Percentiles rank a stretch among this genome's conserved stretches.
phyloP scores from a whole-genome alignment of 2,329 filamentous ascomycete species.

The Colletotrichum sp. region DNA sequence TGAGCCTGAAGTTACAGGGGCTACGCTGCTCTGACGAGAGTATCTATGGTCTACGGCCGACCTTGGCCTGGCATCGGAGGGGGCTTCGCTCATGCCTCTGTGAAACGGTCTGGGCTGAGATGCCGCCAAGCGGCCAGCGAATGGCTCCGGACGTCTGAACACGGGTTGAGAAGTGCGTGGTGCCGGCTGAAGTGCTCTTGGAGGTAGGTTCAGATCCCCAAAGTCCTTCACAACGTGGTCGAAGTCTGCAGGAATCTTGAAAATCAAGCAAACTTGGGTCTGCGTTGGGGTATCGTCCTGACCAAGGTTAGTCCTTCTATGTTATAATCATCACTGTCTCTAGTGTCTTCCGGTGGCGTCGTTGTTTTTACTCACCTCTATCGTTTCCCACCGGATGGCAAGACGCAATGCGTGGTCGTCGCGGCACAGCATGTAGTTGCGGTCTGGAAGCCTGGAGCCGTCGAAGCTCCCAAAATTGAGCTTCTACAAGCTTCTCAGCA shows the following conservation, averaged over 20 bases:
- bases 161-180: not conserved
- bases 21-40: not conserved
- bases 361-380: not conserved
- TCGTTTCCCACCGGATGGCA: not conserved
- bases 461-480: not conserved
- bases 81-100: not conserved
- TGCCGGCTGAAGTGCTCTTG: not conserved
- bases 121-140: not conserved
- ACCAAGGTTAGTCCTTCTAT: not conserved
- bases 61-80: not conserved
- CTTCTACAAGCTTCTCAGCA: not conserved
- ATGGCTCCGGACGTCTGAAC: not conserved
- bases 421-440: not conserved
- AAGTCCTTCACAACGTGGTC: not conserved
- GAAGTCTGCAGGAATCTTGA: not conserved
- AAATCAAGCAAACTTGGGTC: not conserved
- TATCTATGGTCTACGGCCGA: not conserved
- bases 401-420: not conserved
- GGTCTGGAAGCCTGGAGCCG: not conserved
- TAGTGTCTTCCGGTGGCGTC: not conserved
- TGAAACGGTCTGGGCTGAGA: not conserved
- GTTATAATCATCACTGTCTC: not conserved
- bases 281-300: not conserved
- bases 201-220: not conserved
- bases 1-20: not conserved